A percentile compares a stretch with the other conserved stretches of the same genome.
Conservation (phyloP, 2,329 filamentous ascomycete genomes). For the Torrubiellomyces zombiae region DNA sequence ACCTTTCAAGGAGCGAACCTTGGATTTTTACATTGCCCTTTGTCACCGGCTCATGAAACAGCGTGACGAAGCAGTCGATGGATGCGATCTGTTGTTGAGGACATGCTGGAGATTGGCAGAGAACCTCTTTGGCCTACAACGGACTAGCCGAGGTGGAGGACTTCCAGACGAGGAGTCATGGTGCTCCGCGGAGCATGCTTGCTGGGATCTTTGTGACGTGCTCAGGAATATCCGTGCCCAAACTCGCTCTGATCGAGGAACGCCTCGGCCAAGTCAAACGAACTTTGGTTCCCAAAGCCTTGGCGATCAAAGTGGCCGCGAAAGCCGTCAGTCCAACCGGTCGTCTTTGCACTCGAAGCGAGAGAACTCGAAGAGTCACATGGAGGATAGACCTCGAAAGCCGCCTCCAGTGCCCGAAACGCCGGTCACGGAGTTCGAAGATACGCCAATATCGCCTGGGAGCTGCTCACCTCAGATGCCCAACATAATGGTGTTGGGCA, state of each 20-base stretch:
- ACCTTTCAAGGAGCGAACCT: slow-evolving; percentile 70
- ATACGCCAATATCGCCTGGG: slow-evolving; percentile 69
- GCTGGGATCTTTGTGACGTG: slow-evolving; percentile 87
- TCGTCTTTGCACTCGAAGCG: slow-evolving; percentile 33
- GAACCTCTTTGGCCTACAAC: slow-evolving; percentile 80
- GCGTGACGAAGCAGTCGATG: slow-evolving; percentile 56
- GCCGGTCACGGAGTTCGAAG: slow-evolving; percentile 88
- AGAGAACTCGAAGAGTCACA: slow-evolving; percentile 29
- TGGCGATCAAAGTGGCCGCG: slow-evolving; percentile 29
- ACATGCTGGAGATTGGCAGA: slow-evolving; percentile 85
- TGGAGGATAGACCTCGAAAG: slow-evolving; percentile 32
- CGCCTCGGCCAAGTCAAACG: slow-evolving; percentile 65
- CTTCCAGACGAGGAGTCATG: slow-evolving; percentile 67
- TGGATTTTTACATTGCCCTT: slow-evolving; percentile 88
- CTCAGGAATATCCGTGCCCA: slow-evolving; percentile 88
- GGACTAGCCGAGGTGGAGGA: slow-evolving; percentile 60
- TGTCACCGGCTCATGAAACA: slow-evolving; percentile 97
- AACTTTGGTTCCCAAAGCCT: slow-evolving; percentile 44
- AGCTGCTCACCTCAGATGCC: slow-evolving; percentile 60
- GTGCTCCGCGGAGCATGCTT: slow-evolving; percentile 76
- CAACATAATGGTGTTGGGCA: slow-evolving; percentile 76
- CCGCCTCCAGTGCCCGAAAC: slow-evolving; percentile 56
- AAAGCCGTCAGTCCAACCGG: slow-evolving; percentile 34
- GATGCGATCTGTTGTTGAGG: slow-evolving; percentile 68
- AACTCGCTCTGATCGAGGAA: slow-evolving; percentile 69